These are phyloP conservation scores for Fraxinus greggii DNA, from an alignment of 305 asterid genomes.

Conservation along the genomic window DNA sequence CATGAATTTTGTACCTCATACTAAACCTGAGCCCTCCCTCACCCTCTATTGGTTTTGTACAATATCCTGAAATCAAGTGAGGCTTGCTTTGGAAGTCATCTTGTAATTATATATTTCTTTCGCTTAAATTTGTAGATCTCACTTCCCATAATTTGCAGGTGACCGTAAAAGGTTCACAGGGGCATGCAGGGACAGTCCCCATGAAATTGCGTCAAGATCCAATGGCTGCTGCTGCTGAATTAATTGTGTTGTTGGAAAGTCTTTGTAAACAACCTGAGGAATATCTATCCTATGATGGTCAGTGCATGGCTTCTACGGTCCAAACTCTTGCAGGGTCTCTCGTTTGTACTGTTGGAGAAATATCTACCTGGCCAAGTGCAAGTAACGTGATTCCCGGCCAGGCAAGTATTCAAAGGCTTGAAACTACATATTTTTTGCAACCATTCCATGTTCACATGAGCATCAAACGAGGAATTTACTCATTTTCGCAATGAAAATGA, in stretches of 20 bases:
- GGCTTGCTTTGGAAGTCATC: slow-evolving; percentile 10
- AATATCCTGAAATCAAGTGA: neutral
- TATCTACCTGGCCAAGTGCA: slow-evolving; percentile 97
- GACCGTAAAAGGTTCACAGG: slow-evolving; percentile 91
- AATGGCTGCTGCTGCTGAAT: slow-evolving; percentile 93
- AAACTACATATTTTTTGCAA: neutral
- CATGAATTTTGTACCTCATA: neutral
- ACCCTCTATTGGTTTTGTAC: neutral
- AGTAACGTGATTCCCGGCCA: slow-evolving; percentile 96
- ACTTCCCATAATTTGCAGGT: slow-evolving; percentile 46
- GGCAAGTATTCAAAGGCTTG: slow-evolving; percentile 49
- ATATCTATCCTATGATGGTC: slow-evolving; percentile 67
- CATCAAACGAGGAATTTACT: slow-evolving; percentile 1
- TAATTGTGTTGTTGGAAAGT: slow-evolving; percentile 75
- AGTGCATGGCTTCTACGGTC: slow-evolving; percentile 57
- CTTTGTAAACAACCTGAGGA: slow-evolving; percentile 83
- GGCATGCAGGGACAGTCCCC: slow-evolving; percentile 98
- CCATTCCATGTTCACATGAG: neutral
- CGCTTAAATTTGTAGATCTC: neutral
- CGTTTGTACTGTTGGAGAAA: slow-evolving; percentile 96
- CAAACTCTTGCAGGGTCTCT: slow-evolving; percentile 84
- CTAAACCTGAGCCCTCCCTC: neutral
- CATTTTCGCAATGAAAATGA: slow-evolving; percentile 3
- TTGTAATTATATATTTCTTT: neutral
- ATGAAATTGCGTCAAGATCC: slow-evolving; percentile 96